A percentile compares a stretch with the other conserved stretches of the same genome.
These are phyloP conservation scores for Boletus reticulatus DNA, from an alignment of 768 basidiomycete genomes.

Conservation along the genomic window DNA sequence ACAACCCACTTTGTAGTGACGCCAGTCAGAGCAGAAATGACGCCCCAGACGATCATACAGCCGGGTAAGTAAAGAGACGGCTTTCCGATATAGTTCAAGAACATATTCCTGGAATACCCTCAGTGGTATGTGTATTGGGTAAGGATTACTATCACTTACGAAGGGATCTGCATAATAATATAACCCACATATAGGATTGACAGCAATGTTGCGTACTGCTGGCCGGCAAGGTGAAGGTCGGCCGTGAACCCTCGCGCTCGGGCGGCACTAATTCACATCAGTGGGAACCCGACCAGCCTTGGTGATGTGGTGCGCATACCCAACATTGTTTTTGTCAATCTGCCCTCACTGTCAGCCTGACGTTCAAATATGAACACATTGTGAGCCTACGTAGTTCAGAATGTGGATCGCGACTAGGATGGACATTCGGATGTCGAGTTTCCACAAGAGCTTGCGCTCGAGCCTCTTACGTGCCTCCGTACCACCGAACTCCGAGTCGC, in stretches of 20 bases:
- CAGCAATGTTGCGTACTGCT: slow-evolving; percentile 64
- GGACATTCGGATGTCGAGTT: slow-evolving; percentile 56
- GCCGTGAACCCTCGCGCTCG: slow-evolving; percentile 64
- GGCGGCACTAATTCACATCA: slow-evolving; percentile 49
- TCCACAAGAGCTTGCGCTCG: slow-evolving; percentile 52
- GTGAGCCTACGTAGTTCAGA: slow-evolving; percentile 31
- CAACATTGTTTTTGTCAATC: slow-evolving; percentile 71
- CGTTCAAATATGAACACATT: neutral
- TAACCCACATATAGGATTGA: slow-evolving; percentile 67
- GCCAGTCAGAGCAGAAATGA: slow-evolving; percentile 48
- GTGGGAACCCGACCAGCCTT: neutral
- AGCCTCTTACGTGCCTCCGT: slow-evolving; percentile 43
- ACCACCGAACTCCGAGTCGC: slow-evolving; percentile 44
- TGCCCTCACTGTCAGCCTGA: slow-evolving; percentile 19
- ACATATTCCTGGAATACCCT: slow-evolving; percentile 56
- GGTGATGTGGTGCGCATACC: slow-evolving; percentile 36
- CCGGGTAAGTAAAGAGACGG: slow-evolving; percentile 65
- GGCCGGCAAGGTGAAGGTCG: slow-evolving; percentile 58
- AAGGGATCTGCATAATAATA: slow-evolving; percentile 43
- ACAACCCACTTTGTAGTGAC: slow-evolving; percentile 29
- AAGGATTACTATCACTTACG: slow-evolving; percentile 21
- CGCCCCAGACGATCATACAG: slow-evolving; percentile 73
- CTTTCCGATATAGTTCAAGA: slow-evolving; percentile 61
- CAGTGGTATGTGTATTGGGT: slow-evolving; percentile 1
- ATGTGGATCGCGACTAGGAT: slow-evolving; percentile 45